These are phyloP conservation scores for Daldinia loculata DNA, from an alignment of 495 filamentous ascomycete genomes.

Conservation along the genomic window DNA sequence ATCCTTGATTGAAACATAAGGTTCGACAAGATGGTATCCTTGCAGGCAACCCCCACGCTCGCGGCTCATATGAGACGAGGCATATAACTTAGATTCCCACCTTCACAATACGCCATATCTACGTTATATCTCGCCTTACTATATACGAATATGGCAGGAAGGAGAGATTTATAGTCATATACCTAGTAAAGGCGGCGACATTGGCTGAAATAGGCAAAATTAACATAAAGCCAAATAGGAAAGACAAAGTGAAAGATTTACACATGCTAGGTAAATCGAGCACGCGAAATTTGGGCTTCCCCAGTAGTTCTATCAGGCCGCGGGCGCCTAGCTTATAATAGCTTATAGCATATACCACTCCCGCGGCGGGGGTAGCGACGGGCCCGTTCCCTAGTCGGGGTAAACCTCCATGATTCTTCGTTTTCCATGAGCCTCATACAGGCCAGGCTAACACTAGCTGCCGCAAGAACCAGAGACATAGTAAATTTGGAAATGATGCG, in stretches of 20 bases:
- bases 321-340: background rate
- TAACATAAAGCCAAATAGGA: background rate
- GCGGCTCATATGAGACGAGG: background rate
- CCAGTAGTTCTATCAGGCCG: background rate
- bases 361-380: background rate
- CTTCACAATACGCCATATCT: background rate
- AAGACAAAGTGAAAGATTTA: background rate
- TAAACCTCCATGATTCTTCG: slow-evolving; percentile 1
- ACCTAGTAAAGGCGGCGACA: background rate
- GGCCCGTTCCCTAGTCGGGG: background rate
- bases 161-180: background rate
- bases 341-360: slow-evolving; percentile 5
- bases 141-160: background rate
- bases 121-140: background rate
- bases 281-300: background rate
- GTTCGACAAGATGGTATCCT: background rate
- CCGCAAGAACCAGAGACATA: slow-evolving; percentile 25
- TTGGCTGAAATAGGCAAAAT: background rate
- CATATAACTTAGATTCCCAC: background rate
- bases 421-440: slow-evolving; percentile 26
- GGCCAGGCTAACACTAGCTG: slow-evolving; percentile 30
- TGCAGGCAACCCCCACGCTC: background rate
- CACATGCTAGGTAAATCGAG: background rate
- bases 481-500: slow-evolving; percentile 15
- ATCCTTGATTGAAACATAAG: background rate